phyloP scores from a whole-genome alignment of 2,329 filamentous ascomycete genomes.

The Zopfia rhizophila region DNA sequence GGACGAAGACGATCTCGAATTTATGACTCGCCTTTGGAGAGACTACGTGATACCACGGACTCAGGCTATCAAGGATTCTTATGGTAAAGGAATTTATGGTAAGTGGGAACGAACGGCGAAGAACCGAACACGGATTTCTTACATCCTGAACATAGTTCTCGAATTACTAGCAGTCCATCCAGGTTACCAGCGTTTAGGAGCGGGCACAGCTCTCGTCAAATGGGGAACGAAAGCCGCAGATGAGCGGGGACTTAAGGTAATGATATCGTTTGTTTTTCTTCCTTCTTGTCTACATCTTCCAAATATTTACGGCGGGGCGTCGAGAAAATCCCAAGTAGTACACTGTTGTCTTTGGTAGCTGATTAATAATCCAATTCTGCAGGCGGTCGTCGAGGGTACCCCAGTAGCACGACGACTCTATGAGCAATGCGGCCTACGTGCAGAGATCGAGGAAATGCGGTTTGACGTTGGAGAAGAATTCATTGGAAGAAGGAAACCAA shows the following conservation, averaged over 20 bases:
- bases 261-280: background rate
- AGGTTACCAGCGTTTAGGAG: conserved; percentile 24
- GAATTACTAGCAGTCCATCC: conserved; percentile 29
- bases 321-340: too few species aligned
- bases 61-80: conserved; percentile 11
- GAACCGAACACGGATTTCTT: background rate
- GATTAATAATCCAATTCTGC: conserved; percentile 8
- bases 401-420: conserved; percentile 18
- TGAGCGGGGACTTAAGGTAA: conserved; percentile 20
- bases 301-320: too few species aligned
- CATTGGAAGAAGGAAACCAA: conserved; percentile 16
- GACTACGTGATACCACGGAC: conserved; percentile 24
- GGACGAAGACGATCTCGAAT: conserved; percentile 22
- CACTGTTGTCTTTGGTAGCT: background rate
- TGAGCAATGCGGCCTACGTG: conserved; percentile 20
- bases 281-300: background rate
- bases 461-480: conserved; percentile 25
- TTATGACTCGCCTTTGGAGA: conserved; percentile 23
- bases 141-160: conserved; percentile 22
- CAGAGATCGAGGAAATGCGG: conserved; percentile 23
- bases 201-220: conserved; percentile 22
- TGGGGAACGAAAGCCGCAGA: conserved; percentile 28
- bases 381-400: conserved; percentile 25
- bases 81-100: conserved; percentile 25
- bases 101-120: background rate